These are phyloP conservation scores for Arabis hirsuta DNA, from an alignment of 345 rosid species.

Conservation along the genomic window DNA sequence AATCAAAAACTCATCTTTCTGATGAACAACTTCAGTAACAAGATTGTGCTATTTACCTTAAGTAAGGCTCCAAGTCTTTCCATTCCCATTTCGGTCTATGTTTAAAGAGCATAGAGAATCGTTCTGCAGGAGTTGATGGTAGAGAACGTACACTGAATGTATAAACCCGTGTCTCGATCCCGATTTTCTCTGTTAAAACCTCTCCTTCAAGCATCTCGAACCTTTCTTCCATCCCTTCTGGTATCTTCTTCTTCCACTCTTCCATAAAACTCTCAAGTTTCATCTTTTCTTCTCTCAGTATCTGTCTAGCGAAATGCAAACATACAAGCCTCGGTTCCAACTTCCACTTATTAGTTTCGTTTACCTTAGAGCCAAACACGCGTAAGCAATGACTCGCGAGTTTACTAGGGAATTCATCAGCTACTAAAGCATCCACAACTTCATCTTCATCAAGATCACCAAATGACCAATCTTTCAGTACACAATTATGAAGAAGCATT, in stretches of 20 bases:
- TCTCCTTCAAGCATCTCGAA: constrained; percentile 89
- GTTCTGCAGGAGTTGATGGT: constrained; percentile 75
- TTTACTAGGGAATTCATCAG: constrained; percentile 67
- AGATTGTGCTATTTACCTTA: constrained; percentile 52
- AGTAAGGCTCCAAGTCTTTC: constrained; percentile 88
- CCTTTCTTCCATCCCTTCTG: constrained; percentile 64
- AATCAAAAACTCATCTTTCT: constrained; percentile 4
- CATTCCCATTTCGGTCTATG: constrained; percentile 85
- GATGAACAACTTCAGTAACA: neutral
- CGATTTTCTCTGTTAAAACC: constrained; percentile 81
- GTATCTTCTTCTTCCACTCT: constrained; percentile 70
- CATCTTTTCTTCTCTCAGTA: constrained; percentile 65
- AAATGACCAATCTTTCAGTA: constrained; percentile 73
- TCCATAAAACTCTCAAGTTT: constrained; percentile 69
- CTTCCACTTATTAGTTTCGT: constrained; percentile 56
- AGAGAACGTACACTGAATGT: constrained; percentile 67
- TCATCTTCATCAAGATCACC: constrained; percentile 63
- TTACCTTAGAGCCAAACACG: constrained; percentile 59
- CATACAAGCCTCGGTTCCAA: constrained; percentile 72
- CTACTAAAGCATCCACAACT: constrained; percentile 56
- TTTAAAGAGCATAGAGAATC: constrained; percentile 69
- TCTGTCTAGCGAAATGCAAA: constrained; percentile 72
- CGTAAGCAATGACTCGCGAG: constrained; percentile 67
- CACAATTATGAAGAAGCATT: constrained; percentile 67
- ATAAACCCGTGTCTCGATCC: constrained; percentile 74